Conservation (phyloP, 2,329 filamentous ascomycete species). For the Leptoxyphium fumago region DNA sequence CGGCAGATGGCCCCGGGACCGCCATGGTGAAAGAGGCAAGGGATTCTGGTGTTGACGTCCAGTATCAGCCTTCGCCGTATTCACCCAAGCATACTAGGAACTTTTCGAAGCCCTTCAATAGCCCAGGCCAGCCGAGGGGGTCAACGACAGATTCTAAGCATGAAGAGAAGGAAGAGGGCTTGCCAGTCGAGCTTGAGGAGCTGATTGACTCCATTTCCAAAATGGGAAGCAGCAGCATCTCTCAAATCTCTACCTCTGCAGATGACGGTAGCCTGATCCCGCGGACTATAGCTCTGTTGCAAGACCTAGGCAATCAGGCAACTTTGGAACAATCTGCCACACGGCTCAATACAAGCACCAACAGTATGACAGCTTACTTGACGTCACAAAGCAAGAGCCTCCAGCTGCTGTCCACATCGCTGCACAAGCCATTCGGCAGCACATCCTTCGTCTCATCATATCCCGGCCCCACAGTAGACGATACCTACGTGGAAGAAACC, state of each 20-base stretch:
- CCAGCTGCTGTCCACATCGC: conserved; percentile 52
- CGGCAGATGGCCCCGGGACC: conserved; percentile 3
- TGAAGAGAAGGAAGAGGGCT: conserved; percentile 34
- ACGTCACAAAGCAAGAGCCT: conserved; percentile 61
- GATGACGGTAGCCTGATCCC: conserved; percentile 19
- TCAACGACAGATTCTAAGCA: conserved; percentile 1
- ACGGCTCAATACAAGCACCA: conserved; percentile 20
- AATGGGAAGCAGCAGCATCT: conserved; percentile 10
- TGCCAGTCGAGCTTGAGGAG: conserved; percentile 28
- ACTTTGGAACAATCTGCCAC: conserved; percentile 19
- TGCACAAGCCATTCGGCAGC: conserved; percentile 48
- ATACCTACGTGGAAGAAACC: conserved; percentile 53
- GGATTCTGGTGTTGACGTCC: conserved; percentile 32
- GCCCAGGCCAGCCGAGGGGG: background rate
- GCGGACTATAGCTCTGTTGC: conserved; percentile 16
- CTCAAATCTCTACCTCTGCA: conserved; percentile 11
- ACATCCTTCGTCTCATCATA: conserved; percentile 47
- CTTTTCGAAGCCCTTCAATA: conserved; percentile 17
- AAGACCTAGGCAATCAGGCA: conserved; percentile 21
- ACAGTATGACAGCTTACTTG: conserved; percentile 52
- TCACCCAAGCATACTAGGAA: conserved; percentile 26
- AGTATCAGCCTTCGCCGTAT: conserved; percentile 27
- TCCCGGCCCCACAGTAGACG: conserved; percentile 35
- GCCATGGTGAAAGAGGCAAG: conserved; percentile 21
- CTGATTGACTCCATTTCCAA: conserved; percentile 19